These are phyloP conservation scores for Scedosporium boydii DNA, from an alignment of 2,329 filamentous ascomycete species.

Conservation along the genomic window DNA sequence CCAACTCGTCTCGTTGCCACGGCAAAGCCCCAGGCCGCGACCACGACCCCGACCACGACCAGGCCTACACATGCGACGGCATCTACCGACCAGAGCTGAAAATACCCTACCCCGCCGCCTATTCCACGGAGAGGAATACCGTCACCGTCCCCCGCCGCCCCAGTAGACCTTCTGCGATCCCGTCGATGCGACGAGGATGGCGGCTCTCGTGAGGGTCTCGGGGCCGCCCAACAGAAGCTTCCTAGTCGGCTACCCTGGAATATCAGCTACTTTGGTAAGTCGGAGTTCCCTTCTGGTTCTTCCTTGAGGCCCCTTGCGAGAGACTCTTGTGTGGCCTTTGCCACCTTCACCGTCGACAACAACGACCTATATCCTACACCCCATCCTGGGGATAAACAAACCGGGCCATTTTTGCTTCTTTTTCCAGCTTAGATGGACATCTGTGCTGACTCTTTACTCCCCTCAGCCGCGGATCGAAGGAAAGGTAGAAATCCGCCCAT, in stretches of 20 bases:
- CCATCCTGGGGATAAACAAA: background rate
- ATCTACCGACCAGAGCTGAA: background rate
- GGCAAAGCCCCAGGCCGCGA: background rate
- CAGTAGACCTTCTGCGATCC: background rate
- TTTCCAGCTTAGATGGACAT: background rate
- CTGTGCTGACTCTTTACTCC: slow-evolving; percentile 7
- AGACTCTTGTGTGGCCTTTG: too few species aligned
- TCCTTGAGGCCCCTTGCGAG: too few species aligned
- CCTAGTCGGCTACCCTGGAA: slow-evolving; percentile 92
- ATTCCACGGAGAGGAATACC: background rate
- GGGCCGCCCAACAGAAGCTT: slow-evolving; percentile 96
- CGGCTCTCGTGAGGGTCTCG: slow-evolving; percentile 88
- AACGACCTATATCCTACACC: background rate
- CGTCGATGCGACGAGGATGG: slow-evolving; percentile 29
- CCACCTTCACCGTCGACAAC: too few species aligned
- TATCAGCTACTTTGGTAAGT: slow-evolving; percentile 91
- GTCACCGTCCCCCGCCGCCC: slow-evolving; percentile 2
- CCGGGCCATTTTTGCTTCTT: background rate
- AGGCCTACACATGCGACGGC: background rate
- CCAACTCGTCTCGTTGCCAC: too few species aligned
- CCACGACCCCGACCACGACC: too few species aligned
- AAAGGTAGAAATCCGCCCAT: slow-evolving; percentile 90
- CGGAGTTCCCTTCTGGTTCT: background rate
- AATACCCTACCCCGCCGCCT: slow-evolving; percentile 1
- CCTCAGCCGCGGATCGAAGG: slow-evolving; percentile 87